Percentiles rank a stretch among this genome's conserved stretches.
Evolutionary conservation across 305 asterid genomes (phyloP).

Genomic region (Fraxinus sp.): DNA sequence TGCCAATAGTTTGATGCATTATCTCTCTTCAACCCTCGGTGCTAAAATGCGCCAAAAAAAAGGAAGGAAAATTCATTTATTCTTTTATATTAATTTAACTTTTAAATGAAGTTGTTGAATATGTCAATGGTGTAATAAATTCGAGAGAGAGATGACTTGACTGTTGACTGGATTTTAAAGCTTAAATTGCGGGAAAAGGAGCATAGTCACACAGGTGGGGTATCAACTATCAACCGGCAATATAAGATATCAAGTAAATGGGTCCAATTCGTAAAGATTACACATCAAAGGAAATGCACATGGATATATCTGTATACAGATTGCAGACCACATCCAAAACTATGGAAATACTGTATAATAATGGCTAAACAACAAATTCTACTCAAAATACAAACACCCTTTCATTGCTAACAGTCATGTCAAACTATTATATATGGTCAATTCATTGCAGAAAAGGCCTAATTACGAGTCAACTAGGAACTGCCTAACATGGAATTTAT

Average conservation of each 20-base stretch:
- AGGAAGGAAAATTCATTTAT: neutral
- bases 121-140: neutral
- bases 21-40: neutral
- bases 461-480: neutral
- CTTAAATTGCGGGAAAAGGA: slow-evolving; percentile 43
- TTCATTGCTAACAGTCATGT: neutral
- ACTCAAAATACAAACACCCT: neutral
- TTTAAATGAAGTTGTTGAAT: neutral
- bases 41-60: neutral
- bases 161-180: slow-evolving; percentile 18
- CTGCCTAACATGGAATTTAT: neutral
- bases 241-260: slow-evolving; percentile 1
- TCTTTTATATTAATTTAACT: neutral
- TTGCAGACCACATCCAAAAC: neutral
- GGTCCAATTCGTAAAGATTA: slow-evolving; percentile 36
- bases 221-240: neutral
- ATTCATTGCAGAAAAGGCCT: neutral
- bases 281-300: slow-evolving; percentile 34
- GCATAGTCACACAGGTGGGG: slow-evolving; percentile 33
- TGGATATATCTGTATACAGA: slow-evolving; percentile 27
- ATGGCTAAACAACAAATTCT: neutral
- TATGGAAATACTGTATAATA: neutral
- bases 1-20: neutral
- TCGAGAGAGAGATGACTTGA: neutral
- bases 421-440: neutral